These are phyloP conservation scores for Thermochaetoides thermophila DNA, from an alignment of 495 filamentous ascomycete species.

Conservation along the genomic window DNA sequence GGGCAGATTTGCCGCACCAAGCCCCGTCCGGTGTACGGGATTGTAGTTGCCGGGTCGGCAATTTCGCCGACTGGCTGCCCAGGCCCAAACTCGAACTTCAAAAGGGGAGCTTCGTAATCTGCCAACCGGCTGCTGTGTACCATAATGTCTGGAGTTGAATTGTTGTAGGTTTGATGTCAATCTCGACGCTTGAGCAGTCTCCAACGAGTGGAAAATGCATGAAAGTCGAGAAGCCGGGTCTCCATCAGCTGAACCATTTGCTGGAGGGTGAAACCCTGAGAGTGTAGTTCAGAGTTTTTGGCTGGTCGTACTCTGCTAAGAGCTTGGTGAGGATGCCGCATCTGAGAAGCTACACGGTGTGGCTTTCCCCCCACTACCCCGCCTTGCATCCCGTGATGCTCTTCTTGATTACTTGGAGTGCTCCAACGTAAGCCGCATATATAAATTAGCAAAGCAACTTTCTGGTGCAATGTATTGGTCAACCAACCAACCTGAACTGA, in stretches of 20 bases:
- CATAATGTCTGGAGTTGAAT: too few relatives aligned
- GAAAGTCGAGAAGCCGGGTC: too few relatives aligned
- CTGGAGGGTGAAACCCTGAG: too few relatives aligned
- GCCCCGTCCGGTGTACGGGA: conserved; percentile 5
- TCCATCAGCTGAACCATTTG: too few relatives aligned
- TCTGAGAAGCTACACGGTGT: conserved; percentile 8
- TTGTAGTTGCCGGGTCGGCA: conserved; percentile 5
- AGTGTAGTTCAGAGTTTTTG: too few relatives aligned
- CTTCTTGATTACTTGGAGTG: neutral
- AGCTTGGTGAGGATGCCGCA: too few relatives aligned
- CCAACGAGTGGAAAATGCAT: too few relatives aligned
- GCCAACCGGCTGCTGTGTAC: too few relatives aligned
- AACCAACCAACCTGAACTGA: conserved; percentile 2
- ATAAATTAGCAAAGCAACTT: neutral
- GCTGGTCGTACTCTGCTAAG: too few relatives aligned
- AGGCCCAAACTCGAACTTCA: neutral
- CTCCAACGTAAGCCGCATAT: neutral
- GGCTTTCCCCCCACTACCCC: conserved; percentile 6
- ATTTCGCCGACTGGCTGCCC: neutral
- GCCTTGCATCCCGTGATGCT: conserved; percentile 1
- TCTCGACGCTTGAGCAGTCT: too few relatives aligned
- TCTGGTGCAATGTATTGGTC: conserved; percentile 1
- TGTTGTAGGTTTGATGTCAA: too few relatives aligned
- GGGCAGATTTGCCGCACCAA: neutral
- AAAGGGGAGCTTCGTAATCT: neutral